Conservation (phyloP, 352 stramenopile genomes). For the Vaucheria bursata region DNA sequence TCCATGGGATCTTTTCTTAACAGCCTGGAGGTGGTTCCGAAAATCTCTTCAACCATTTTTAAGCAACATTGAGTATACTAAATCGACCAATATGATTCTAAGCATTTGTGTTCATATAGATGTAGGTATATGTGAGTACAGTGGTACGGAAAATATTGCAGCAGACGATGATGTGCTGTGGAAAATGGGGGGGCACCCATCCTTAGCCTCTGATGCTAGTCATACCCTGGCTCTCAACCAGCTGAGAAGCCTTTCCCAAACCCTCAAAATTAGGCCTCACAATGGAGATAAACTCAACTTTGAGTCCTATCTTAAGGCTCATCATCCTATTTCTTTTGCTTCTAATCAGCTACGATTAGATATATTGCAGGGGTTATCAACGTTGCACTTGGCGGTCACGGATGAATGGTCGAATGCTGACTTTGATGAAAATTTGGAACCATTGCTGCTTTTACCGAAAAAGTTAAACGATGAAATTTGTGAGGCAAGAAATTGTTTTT, state of each 20-base stretch:
- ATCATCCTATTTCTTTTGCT: too few relatives aligned
- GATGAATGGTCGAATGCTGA: constrained; percentile 5
- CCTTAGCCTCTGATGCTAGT: constrained; percentile 52
- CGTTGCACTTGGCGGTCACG: constrained; percentile 55
- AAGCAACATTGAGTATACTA: neutral
- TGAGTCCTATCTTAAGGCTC: too few relatives aligned
- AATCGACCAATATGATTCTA: neutral
- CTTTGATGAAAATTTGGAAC: constrained; percentile 1
- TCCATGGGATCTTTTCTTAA: constrained; percentile 23
- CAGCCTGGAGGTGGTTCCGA: constrained; percentile 22
- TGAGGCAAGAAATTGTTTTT: neutral
- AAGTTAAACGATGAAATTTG: neutral
- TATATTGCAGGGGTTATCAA: constrained; percentile 17
- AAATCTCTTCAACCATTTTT: neutral
- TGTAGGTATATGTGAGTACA: constrained; percentile 17
- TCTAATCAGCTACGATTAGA: constrained; percentile 12
- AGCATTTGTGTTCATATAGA: neutral
- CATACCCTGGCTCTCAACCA: constrained; percentile 51
- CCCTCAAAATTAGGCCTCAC: too few relatives aligned
- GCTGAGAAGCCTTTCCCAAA: constrained; percentile 6
- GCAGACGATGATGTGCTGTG: constrained; percentile 62
- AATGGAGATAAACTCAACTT: too few relatives aligned
- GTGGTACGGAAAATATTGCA: neutral
- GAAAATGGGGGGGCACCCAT: constrained; percentile 77
- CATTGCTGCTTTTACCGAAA: neutral